These are phyloP conservation scores for Backusella mclennaniae DNA, from an alignment of 192 early-diverging fungal species.

Conservation along the genomic window DNA sequence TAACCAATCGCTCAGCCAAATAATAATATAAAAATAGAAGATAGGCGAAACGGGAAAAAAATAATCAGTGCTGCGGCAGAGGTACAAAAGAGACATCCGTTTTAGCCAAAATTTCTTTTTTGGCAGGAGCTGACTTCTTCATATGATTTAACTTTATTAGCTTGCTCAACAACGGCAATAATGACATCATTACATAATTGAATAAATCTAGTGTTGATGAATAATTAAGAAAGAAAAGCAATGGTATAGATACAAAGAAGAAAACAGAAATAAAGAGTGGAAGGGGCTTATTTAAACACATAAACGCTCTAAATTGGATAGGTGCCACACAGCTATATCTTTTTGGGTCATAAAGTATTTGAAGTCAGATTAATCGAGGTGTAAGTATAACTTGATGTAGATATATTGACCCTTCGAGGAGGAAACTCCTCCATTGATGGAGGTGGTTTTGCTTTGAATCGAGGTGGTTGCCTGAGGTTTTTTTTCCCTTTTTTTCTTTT, in stretches of 20 bases:
- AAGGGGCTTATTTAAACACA: not conserved
- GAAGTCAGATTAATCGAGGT: too few species aligned
- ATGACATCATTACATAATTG: not conserved
- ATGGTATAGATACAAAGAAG: too few species aligned
- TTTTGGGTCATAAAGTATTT: too few species aligned
- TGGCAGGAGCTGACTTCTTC: not conserved
- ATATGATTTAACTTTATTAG: not conserved
- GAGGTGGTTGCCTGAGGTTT: too few species aligned
- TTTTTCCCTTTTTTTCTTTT: too few species aligned
- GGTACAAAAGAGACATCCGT: not conserved
- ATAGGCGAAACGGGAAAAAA: not conserved
- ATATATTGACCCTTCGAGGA: too few species aligned
- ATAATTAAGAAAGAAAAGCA: too few species aligned
- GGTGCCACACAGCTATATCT: not conserved
- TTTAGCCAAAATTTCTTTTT: not conserved
- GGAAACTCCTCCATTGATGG: too few species aligned
- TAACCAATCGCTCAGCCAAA: not conserved
- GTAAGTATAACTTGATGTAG: too few species aligned
- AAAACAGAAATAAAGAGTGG: not conserved
- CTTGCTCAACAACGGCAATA: not conserved
- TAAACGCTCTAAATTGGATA: not conserved
- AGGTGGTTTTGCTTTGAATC: too few species aligned
- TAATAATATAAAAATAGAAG: not conserved
- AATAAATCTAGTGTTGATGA: not conserved
- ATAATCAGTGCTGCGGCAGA: not conserved